Conservation (phyloP, 1,284 basidiomycete species). For the Ustilago nuda region DNA sequence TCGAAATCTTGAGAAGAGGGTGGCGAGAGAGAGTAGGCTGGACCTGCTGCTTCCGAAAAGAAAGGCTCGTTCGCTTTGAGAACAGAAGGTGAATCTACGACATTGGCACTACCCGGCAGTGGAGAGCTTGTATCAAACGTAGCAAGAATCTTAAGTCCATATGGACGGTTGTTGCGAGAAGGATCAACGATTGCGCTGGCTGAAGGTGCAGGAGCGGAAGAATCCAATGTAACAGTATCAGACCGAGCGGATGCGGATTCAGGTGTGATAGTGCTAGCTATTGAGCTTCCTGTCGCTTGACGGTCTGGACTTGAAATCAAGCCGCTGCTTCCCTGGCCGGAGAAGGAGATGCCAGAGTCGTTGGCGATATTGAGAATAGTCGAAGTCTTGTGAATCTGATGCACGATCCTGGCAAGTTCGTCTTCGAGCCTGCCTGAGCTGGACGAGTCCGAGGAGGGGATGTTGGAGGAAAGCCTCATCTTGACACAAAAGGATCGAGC, state of each 20-base stretch:
- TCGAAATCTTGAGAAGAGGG: slow-evolving; percentile 45
- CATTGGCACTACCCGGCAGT: slow-evolving; percentile 10
- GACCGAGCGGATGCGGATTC: slow-evolving; percentile 31
- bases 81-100: slow-evolving; percentile 37
- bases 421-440: slow-evolving; percentile 24
- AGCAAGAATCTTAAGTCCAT: slow-evolving; percentile 15
- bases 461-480: slow-evolving; percentile 18
- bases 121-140: slow-evolving; percentile 19
- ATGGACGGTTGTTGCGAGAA: neutral
- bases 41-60: slow-evolving; percentile 14
- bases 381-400: slow-evolving; percentile 43
- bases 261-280: slow-evolving; percentile 52
- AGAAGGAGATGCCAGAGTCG: slow-evolving; percentile 55
- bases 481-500: slow-evolving; percentile 26
- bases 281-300: slow-evolving; percentile 39
- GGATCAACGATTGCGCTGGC: slow-evolving; percentile 1
- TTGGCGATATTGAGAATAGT: slow-evolving; percentile 46
- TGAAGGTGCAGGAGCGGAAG: neutral
- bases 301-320: slow-evolving; percentile 5
- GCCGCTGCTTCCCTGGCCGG: slow-evolving; percentile 6
- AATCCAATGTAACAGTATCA: slow-evolving; percentile 28
- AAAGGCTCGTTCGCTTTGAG: slow-evolving; percentile 36
- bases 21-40: slow-evolving; percentile 30
- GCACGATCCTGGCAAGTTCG: slow-evolving; percentile 24
- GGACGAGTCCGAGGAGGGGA: slow-evolving; percentile 8